Evolutionary conservation across 2,329 filamentous ascomycete species (phyloP).

Genomic region (Pseudogymnoascus sp.): DNA sequence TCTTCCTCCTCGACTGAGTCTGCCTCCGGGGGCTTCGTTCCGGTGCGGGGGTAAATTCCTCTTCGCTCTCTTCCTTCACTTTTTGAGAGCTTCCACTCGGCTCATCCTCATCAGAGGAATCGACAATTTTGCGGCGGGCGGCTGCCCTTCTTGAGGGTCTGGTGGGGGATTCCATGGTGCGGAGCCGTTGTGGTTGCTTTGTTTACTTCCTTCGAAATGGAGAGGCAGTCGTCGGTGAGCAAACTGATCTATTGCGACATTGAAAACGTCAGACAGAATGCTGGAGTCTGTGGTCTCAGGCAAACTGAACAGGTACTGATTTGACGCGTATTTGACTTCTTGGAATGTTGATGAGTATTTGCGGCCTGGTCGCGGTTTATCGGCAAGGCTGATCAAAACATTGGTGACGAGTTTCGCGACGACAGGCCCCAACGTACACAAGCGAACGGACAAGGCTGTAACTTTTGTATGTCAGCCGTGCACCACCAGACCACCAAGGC

Average conservation of each 20-base stretch:
- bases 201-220: conserved; percentile 6
- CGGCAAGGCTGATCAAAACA: conserved; percentile 6
- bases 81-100: conserved; percentile 49
- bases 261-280: not conserved
- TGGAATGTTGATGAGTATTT: not conserved
- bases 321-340: not conserved
- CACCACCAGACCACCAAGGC: conserved; percentile 6
- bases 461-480: conserved; percentile 5
- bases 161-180: conserved; percentile 30
- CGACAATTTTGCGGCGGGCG: conserved; percentile 65
- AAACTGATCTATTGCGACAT: not conserved
- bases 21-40: conserved; percentile 51
- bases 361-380: not conserved
- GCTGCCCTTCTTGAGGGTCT: conserved; percentile 54
- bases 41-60: conserved; percentile 74
- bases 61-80: conserved; percentile 57
- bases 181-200: not conserved
- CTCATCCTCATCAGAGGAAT: conserved; percentile 70
- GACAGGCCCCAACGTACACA: not conserved
- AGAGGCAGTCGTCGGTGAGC: not conserved
- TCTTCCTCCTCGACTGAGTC: conserved; percentile 44
- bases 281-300: not conserved
- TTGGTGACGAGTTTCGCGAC: conserved; percentile 5
- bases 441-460: conserved; percentile 6
- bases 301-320: not conserved